These are phyloP conservation scores for Elsinoe arachidis DNA, from an alignment of 2,329 filamentous ascomycete genomes.

Conservation along the genomic window DNA sequence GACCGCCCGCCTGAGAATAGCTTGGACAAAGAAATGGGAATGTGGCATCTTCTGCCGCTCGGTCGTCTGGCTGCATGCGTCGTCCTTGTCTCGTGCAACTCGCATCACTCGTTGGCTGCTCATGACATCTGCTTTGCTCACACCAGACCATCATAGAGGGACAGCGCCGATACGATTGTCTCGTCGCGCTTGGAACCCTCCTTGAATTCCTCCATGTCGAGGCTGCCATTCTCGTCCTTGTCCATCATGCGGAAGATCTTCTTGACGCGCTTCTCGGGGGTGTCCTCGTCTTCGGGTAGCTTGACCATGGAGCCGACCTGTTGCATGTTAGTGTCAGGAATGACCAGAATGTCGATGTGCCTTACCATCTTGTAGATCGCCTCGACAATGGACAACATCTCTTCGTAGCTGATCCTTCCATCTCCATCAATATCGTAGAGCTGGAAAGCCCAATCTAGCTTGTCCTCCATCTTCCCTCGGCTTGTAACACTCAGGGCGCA, in stretches of 20 bases:
- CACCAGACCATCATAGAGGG: slow-evolving; percentile 91
- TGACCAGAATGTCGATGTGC: background rate
- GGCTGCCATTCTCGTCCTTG: slow-evolving; percentile 96
- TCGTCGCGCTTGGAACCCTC: slow-evolving; percentile 98
- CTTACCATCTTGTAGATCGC: slow-evolving; percentile 98
- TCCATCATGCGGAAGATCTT: slow-evolving; percentile 99
- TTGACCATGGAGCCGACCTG: slow-evolving; percentile 99
- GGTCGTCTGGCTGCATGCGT: background rate
- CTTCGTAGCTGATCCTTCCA: slow-evolving; percentile 97
- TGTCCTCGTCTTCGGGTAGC: slow-evolving; percentile 96
- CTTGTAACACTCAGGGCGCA: slow-evolving; percentile 95
- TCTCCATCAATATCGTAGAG: slow-evolving; percentile 98
- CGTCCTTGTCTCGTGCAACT: background rate
- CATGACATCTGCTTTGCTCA: slow-evolving; percentile 32
- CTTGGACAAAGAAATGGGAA: background rate
- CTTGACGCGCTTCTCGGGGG: slow-evolving; percentile 90
- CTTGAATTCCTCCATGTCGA: slow-evolving; percentile 98
- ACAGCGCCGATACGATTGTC: slow-evolving; percentile 94
- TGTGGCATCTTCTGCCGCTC: background rate
- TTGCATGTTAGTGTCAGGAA: slow-evolving; percentile 11
- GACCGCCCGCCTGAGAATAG: background rate
- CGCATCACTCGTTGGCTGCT: background rate
- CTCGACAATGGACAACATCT: slow-evolving; percentile 98
- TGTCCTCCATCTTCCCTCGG: slow-evolving; percentile 98
- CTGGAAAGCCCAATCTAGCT: slow-evolving; percentile 98